Conservation (phyloP, 352 stramenopile species). For the Vaucheria bursata region DNA sequence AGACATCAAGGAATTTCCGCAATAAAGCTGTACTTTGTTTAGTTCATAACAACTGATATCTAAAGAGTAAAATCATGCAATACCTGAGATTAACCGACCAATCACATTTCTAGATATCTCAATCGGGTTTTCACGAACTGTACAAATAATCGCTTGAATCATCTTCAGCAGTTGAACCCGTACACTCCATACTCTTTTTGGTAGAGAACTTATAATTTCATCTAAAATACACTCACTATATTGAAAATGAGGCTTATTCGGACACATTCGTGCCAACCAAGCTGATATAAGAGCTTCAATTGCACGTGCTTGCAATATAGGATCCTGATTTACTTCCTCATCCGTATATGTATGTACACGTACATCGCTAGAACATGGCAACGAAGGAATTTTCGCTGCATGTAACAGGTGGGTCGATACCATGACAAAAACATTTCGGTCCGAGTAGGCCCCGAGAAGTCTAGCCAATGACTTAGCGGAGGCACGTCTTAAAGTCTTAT, state of each 20-base stretch:
- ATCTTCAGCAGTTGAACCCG: constrained; percentile 26
- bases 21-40: too few relatives aligned
- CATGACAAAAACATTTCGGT: constrained; percentile 29
- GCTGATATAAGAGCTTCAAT: constrained; percentile 28
- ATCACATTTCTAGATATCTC: neutral
- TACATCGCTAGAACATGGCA: neutral
- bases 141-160: constrained; percentile 19
- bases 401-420: constrained; percentile 25
- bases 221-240: neutral
- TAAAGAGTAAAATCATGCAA: neutral
- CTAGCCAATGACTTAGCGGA: constrained; percentile 15
- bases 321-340: constrained; percentile 1
- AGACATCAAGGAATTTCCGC: too few relatives aligned
- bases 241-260: too few relatives aligned
- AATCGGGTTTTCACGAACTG: neutral
- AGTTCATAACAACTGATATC: too few relatives aligned
- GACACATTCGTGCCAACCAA: constrained; percentile 19
- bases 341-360: neutral
- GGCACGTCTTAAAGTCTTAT: constrained; percentile 6
- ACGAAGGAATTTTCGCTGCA: neutral
- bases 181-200: constrained; percentile 34
- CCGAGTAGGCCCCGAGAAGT: constrained; percentile 21
- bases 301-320: constrained; percentile 35
- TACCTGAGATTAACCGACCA: neutral
- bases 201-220: neutral